phyloP scores from a whole-genome alignment of 331 rosid species.

The Quercus phellos region DNA sequence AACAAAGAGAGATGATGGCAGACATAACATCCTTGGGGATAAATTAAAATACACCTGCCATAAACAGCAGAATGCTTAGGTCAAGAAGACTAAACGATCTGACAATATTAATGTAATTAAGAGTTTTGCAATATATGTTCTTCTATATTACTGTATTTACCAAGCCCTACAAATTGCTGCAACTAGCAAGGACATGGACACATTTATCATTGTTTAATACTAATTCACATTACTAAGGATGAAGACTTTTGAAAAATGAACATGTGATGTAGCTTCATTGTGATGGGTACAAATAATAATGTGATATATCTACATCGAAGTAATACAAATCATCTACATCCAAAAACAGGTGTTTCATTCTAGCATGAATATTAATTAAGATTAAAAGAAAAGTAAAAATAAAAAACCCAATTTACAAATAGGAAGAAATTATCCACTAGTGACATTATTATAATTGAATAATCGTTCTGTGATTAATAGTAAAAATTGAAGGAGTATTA shows the following conservation, averaged over 20 bases:
- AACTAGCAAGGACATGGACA: background rate
- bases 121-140: background rate
- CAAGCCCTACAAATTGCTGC: background rate
- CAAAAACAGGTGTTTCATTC: background rate
- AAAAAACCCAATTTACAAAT: background rate
- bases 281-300: background rate
- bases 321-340: background rate
- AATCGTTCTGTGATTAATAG: background rate
- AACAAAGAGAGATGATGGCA: constrained; percentile 98
- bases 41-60: constrained; percentile 92
- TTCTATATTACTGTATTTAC: too few relatives aligned
- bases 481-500: background rate
- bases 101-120: constrained; percentile 7
- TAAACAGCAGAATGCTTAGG: constrained; percentile 18
- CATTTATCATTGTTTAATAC: background rate
- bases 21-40: constrained; percentile 98
- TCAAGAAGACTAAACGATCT: constrained; percentile 13
- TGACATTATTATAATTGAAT: background rate
- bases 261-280: background rate
- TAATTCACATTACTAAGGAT: constrained; percentile 7
- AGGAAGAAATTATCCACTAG: background rate
- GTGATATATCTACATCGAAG: background rate
- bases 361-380: background rate
- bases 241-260: constrained; percentile 11
- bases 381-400: background rate